A percentile compares a stretch with the other conserved stretches of the same genome.
These are phyloP conservation scores for Evansstolkia leycettana DNA, from an alignment of 495 filamentous ascomycete species.

Conservation along the genomic window DNA sequence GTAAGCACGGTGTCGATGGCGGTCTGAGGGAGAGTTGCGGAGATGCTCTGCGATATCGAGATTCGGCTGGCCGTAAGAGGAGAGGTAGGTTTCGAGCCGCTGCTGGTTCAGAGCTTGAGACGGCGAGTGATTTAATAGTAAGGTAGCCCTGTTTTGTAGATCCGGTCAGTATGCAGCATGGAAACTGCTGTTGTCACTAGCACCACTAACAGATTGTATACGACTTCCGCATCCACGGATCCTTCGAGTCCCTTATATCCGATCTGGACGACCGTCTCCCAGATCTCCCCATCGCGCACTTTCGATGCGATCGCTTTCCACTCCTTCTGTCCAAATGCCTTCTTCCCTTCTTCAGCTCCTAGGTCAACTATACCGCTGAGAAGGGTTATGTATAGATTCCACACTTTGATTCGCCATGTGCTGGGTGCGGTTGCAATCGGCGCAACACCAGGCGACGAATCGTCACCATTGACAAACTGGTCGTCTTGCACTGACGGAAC, in stretches of 20 bases:
- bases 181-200: not conserved
- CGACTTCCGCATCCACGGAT: slow-evolving; percentile 86
- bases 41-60: slow-evolving; percentile 53
- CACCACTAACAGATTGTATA: slow-evolving; percentile 68
- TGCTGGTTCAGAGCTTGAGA: slow-evolving; percentile 73
- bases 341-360: slow-evolving; percentile 80
- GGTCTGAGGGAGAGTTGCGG: slow-evolving; percentile 17
- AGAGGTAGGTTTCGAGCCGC: slow-evolving; percentile 81
- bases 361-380: slow-evolving; percentile 83
- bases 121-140: slow-evolving; percentile 77
- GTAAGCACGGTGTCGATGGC: slow-evolving; percentile 18
- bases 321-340: slow-evolving; percentile 66
- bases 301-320: slow-evolving; percentile 72
- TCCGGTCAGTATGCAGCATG: slow-evolving; percentile 4
- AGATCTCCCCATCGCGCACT: slow-evolving; percentile 74
- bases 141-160: slow-evolving; percentile 51
- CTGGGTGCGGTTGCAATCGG: slow-evolving; percentile 62
- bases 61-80: slow-evolving; percentile 56
- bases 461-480: slow-evolving; percentile 24
- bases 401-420: slow-evolving; percentile 80
- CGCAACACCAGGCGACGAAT: slow-evolving; percentile 31
- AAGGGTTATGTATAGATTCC: slow-evolving; percentile 91
- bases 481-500: slow-evolving; percentile 19
- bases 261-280: slow-evolving; percentile 79
- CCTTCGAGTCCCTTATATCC: slow-evolving; percentile 82